These are phyloP conservation scores for Colletotrichum tropicale DNA, from an alignment of 2,329 filamentous ascomycete genomes.

Conservation along the genomic window DNA sequence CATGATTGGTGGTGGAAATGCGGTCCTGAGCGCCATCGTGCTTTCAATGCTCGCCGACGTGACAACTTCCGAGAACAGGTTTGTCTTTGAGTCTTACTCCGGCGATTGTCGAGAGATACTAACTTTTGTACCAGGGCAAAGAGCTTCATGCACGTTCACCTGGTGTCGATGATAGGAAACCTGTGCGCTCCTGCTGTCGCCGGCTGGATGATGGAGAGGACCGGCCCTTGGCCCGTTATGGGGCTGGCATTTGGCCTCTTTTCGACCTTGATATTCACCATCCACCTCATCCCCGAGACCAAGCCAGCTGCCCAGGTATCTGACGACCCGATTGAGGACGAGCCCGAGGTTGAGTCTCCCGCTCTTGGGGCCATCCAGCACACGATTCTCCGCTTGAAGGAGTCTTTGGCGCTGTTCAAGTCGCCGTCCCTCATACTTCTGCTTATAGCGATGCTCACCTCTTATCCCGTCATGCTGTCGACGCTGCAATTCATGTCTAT, in stretches of 20 bases:
- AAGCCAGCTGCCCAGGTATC: constrained; percentile 21
- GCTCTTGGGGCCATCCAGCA: not conserved
- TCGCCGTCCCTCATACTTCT: constrained; percentile 30
- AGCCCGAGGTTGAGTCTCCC: not conserved
- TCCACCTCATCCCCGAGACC: constrained; percentile 30
- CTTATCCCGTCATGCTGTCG: not conserved
- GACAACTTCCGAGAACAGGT: constrained; percentile 39
- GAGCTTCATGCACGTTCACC: constrained; percentile 36
- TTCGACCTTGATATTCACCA: constrained; percentile 18
- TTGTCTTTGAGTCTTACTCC: not conserved
- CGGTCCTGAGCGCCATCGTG: constrained; percentile 32
- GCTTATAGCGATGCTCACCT: constrained; percentile 24
- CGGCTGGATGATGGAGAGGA: constrained; percentile 36
- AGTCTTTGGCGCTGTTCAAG: constrained; percentile 25
- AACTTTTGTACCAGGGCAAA: constrained; percentile 30
- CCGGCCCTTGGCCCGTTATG: constrained; percentile 31
- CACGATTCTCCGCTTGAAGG: constrained; percentile 19
- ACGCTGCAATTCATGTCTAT: constrained; percentile 25
- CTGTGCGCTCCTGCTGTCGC: constrained; percentile 40
- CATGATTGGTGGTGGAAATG: constrained; percentile 40
- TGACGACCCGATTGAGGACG: not conserved
- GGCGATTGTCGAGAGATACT: not conserved
- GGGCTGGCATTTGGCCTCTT: not conserved
- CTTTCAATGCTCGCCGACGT: constrained; percentile 41
- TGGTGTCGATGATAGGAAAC: constrained; percentile 34